Base-by-base conservation (phyloP, 352 stramenopile species). In the Globisporangium nodosum region DNA sequence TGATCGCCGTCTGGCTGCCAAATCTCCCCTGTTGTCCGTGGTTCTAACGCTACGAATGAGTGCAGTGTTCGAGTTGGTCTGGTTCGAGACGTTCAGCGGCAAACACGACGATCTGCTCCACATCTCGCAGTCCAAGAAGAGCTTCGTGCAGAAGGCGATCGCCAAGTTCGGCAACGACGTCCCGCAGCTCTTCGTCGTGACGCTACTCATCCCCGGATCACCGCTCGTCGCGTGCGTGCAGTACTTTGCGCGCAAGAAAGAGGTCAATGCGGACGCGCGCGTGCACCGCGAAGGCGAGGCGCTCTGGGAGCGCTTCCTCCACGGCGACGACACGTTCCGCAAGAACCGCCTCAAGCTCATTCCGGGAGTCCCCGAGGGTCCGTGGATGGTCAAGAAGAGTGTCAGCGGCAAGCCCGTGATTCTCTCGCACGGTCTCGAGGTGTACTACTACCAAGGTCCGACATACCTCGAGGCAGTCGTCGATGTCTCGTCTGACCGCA, bases 321-420 rank as follows among this genome's bases (percentile, higher is more conserved):
- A 75, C 18, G 73, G 74, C 8, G 81, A 91, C 61, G 74, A 89
- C 39, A 68, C 50, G 8, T 93, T 91, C 47, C 83, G 85, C 12
- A 81, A 83, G 57, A 77, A 72, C 53, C 74, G 85, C 12, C 69
- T 95, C 51, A 95, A 95, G 57, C 68, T 95, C 35, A 88, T 95
- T 27, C 83, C 83, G 24, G 76, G 70, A 9, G 76, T 95, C 56
- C 76, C 81, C 11, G 81, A 95, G 24, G 85, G 85, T 0, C 83
- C 82, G 30, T 95, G 83, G 83, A 60, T 95, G 35, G 73, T 95
- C 33, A 80, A 86, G 60, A 91, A 92, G 55, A 90, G 81, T 42
- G 81, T 93, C 1, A 81, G 83, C 24, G 66, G 62, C 61, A 92
- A 92, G 63, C 83, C 85, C 5, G 76, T 90, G 24, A 92, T 92